phyloP scores from a whole-genome alignment of 345 rosid genomes.

The Cardamine occulta region DNA sequence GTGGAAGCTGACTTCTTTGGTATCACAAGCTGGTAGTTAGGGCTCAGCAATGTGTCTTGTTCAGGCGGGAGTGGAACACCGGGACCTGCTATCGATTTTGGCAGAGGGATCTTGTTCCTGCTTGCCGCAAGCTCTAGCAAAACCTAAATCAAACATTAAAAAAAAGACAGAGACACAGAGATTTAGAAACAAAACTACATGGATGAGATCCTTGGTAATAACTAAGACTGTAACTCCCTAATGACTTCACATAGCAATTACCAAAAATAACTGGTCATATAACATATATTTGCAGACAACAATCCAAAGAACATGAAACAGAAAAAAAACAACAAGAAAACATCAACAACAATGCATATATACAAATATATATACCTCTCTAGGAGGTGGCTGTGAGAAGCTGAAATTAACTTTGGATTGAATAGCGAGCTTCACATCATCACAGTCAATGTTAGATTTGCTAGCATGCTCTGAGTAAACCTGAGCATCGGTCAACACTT shows the following conservation, averaged over 20 bases:
- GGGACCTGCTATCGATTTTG: conserved; percentile 69
- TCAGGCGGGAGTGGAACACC: conserved; percentile 88
- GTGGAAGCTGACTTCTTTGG: conserved; percentile 61
- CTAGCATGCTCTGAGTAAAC: conserved; percentile 92
- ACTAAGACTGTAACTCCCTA: not conserved
- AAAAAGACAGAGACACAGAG: not conserved
- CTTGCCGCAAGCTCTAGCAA: conserved; percentile 75
- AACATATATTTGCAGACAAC: not conserved
- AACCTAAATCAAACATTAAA: conserved; percentile 46
- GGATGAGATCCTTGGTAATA: not conserved
- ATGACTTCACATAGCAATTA: not conserved
- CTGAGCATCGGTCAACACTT: conserved; percentile 82
- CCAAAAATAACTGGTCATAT: not conserved
- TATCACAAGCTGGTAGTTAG: conserved; percentile 77
- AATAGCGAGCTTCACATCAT: conserved; percentile 88
- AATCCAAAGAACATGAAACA: not conserved
- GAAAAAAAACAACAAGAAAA: not conserved
- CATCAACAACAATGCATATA: not conserved
- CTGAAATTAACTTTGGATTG: conserved; percentile 89
- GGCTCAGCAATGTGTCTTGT: conserved; percentile 74
- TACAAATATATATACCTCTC: conserved; percentile 61
- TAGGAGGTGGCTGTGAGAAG: conserved; percentile 92
- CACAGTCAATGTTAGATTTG: conserved; percentile 73
- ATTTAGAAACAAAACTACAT: not conserved
- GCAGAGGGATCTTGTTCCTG: conserved; percentile 86